Base-by-base conservation (phyloP, 768 basidiomycete genomes). In the Leucocoprinus sp. region DNA sequence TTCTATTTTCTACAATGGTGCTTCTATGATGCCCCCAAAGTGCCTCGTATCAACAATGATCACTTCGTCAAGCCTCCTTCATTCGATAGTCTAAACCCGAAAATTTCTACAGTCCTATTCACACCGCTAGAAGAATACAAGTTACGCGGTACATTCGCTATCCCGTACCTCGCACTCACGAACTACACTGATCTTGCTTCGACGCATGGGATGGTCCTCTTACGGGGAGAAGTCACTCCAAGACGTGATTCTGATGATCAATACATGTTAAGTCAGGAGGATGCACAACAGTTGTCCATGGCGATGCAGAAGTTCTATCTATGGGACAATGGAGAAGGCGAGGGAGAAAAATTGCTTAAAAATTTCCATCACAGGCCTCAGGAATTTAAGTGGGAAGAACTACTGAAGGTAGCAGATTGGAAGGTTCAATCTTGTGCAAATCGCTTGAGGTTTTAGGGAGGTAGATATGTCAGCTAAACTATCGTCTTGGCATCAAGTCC, bases 81-180 rank as follows among this genome's bases (percentile, higher is more conserved):
- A 4, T 55, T 58, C 11, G 52, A 58, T 33, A 45, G 50, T 2
- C 47, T 61, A 8, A 77, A 78, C 52, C 75, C 78, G 12, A 69
- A 67, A 42, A 67, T 65, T 2, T 78, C 92, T 5, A 93, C 92
- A 0, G 72, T 95, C 42, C 71, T 98, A 27, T 95, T 95, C 69
- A 93, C 96, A 0, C 88, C 93, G 2, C 71, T 98, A 34, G 83
- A 86, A 53, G 95, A 97, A 65, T 99, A 90, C 75, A 95, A 96
- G 62, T 64, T 80, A 46, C 81, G 85, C 31, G 74, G 74, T 42
- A 73, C 83, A 14, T 97, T 84, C 61, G 87, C 96, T 5, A 93
- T 91, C 4, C 93, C 95, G 1, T 88, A 91, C 58, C 72, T 99
- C 19, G 85, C 87, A 18, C 57, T 97, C 29, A 97, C 93, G 3